A percentile compares a stretch with the other conserved stretches of the same genome.
These are phyloP conservation scores for Fusarium sp. DNA, from an alignment of 2,329 filamentous ascomycete species.

Conservation along the genomic window DNA sequence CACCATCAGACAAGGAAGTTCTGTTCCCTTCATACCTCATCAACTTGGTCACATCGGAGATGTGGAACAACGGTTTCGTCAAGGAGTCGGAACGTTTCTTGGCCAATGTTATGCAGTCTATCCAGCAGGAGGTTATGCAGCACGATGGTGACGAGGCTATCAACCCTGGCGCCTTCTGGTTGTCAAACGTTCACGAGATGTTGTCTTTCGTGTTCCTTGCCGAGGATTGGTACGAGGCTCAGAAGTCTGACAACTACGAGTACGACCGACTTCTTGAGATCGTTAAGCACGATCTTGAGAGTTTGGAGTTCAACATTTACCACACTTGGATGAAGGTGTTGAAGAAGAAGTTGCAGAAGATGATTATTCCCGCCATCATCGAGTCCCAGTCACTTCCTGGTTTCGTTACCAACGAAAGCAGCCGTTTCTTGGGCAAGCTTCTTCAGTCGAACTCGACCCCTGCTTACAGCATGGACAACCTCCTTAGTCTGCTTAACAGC, in stretches of 20 bases:
- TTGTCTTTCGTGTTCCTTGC: constrained; percentile 98
- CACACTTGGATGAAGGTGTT: constrained; percentile 99
- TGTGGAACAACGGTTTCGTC: constrained; percentile 99
- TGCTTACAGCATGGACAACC: constrained; percentile 99
- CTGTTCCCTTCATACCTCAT: constrained; percentile 99
- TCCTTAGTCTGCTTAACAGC: constrained; percentile 94
- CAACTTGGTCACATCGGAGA: constrained; percentile 98
- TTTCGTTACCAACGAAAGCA: constrained; percentile 98
- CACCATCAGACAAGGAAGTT: constrained; percentile 97
- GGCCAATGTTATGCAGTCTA: constrained; percentile 99
- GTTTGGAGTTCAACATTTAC: constrained; percentile 99
- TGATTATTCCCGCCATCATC: constrained; percentile 99
- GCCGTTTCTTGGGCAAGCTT: constrained; percentile 97
- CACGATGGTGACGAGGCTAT: constrained; percentile 97
- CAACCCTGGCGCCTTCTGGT: constrained; percentile 97
- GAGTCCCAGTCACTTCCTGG: constrained; percentile 98
- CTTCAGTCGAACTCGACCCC: constrained; percentile 89
- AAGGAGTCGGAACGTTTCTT: constrained; percentile 99
- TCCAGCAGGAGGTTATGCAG: constrained; percentile 99
- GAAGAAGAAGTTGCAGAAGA: constrained; percentile 99
- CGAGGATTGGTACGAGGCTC: constrained; percentile 99
- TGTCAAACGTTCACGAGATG: constrained; percentile 99
- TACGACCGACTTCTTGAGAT: constrained; percentile 98
- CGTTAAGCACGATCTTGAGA: constrained; percentile 98
- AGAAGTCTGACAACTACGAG: constrained; percentile 99